A percentile compares a stretch with the other conserved stretches of the same genome.
Conservation (phyloP, 2,329 filamentous ascomycete genomes). For the Peltaster fructicola region DNA sequence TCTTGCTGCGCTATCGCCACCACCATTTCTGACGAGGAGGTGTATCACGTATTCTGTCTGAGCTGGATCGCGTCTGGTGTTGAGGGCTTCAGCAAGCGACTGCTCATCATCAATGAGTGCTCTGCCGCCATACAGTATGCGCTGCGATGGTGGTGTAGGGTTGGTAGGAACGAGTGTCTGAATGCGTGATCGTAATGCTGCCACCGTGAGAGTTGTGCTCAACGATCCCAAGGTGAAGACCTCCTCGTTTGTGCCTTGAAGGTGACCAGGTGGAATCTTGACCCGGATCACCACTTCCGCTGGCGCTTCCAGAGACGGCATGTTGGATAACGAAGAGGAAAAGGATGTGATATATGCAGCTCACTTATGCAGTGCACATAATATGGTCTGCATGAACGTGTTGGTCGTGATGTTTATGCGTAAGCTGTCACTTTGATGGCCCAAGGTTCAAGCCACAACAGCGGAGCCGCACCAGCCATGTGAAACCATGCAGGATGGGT, state of each 20-base stretch:
- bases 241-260: constrained; percentile 9
- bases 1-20: too few relatives aligned
- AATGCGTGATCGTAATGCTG: constrained; percentile 35
- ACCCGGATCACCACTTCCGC: constrained; percentile 13
- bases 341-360: too few relatives aligned
- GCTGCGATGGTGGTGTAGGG: constrained; percentile 30
- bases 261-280: constrained; percentile 18
- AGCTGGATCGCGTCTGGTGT: constrained; percentile 29
- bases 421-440: too few relatives aligned
- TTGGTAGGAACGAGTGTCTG: constrained; percentile 29
- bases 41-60: constrained; percentile 19
- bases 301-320: constrained; percentile 16
- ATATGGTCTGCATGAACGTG: too few relatives aligned
- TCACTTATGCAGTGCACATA: too few relatives aligned
- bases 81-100: constrained; percentile 33
- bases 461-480: too few relatives aligned
- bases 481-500: too few relatives aligned
- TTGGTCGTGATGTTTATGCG: too few relatives aligned
- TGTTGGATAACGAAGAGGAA: too few relatives aligned
- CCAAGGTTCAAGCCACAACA: too few relatives aligned
- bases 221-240: constrained; percentile 14
- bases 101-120: constrained; percentile 32
- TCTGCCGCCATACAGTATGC: constrained; percentile 40
- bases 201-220: constrained; percentile 26
- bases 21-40: constrained; percentile 17